Evolutionary conservation across 805 yeast species (phyloP).

Genomic region (Ogataea ramenticola): DNA sequence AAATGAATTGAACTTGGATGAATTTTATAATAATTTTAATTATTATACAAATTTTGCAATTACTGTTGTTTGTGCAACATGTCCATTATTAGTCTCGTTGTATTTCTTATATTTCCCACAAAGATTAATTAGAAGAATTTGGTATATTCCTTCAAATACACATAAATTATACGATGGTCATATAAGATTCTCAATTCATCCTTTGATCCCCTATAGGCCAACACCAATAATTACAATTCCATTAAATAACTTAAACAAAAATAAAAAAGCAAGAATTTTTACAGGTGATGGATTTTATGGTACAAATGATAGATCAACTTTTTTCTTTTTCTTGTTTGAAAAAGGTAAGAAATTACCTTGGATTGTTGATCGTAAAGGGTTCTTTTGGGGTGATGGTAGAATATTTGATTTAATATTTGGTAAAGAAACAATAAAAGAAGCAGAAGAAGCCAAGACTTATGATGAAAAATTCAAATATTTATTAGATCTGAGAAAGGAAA

Average conservation of each 20-base stretch:
- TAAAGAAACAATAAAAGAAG: conserved; percentile 66
- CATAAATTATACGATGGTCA: conserved; percentile 30
- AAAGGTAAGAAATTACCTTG: conserved; percentile 50
- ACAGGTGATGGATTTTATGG: conserved; percentile 88
- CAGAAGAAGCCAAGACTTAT: conserved; percentile 53
- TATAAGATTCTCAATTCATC: conserved; percentile 65
- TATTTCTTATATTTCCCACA: conserved; percentile 53
- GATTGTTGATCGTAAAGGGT: conserved; percentile 79
- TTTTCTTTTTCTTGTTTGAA: conserved; percentile 68
- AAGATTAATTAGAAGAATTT: conserved; percentile 64
- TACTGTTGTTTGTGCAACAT: conserved; percentile 30
- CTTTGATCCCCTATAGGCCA: conserved; percentile 65
- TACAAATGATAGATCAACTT: conserved; percentile 65
- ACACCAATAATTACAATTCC: conserved; percentile 72
- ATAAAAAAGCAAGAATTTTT: conserved; percentile 62
- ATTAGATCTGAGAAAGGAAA: conserved; percentile 38
- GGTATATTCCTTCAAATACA: conserved; percentile 59
- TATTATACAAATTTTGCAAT: conserved; percentile 21
- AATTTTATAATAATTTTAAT: conserved; percentile 17
- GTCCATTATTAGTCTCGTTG: conserved; percentile 34
- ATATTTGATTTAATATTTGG: conserved; percentile 79
- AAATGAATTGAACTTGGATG: conserved; percentile 23
- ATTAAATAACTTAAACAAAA: conserved; percentile 44
- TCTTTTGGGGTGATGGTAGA: conserved; percentile 91
- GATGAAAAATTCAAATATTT: conserved; percentile 50